These are phyloP conservation scores for Blastobotrys proliferans DNA, from an alignment of 1,139 yeast genomes.

Conservation along the genomic window DNA sequence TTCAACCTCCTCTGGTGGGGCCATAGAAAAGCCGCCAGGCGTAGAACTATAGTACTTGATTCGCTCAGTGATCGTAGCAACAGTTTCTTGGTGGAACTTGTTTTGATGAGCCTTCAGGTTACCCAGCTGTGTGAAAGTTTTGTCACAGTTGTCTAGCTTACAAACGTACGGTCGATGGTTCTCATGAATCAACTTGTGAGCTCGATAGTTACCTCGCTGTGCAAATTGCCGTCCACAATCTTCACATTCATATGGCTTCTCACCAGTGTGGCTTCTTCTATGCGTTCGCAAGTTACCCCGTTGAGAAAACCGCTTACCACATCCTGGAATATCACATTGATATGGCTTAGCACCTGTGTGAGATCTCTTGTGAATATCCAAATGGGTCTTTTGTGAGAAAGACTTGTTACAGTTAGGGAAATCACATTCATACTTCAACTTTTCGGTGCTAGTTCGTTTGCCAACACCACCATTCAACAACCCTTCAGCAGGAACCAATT, in stretches of 20 bases:
- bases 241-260: slow-evolving; percentile 77
- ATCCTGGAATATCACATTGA: slow-evolving; percentile 60
- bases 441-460: slow-evolving; percentile 44
- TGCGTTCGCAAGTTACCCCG: slow-evolving; percentile 90
- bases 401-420: slow-evolving; percentile 62
- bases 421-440: slow-evolving; percentile 54
- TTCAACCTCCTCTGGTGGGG: slow-evolving; percentile 64
- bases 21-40: slow-evolving; percentile 22
- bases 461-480: slow-evolving; percentile 82
- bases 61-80: slow-evolving; percentile 55
- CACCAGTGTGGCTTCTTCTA: slow-evolving; percentile 80
- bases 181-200: slow-evolving; percentile 76
- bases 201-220: slow-evolving; percentile 86
- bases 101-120: slow-evolving; percentile 93
- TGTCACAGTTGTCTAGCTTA: slow-evolving; percentile 74
- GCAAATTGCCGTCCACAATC: slow-evolving; percentile 74
- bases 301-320: slow-evolving; percentile 80
- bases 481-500: slow-evolving; percentile 58
- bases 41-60: slow-evolving; percentile 27
- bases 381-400: slow-evolving; percentile 89
- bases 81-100: slow-evolving; percentile 71
- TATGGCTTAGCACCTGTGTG: slow-evolving; percentile 73
- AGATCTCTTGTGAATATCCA: slow-evolving; percentile 78
- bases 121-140: slow-evolving; percentile 86
- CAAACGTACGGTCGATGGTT: slow-evolving; percentile 77